Conservation (phyloP, 352 stramenopile genomes). For the Phytophthora fragariaefolia region DNA sequence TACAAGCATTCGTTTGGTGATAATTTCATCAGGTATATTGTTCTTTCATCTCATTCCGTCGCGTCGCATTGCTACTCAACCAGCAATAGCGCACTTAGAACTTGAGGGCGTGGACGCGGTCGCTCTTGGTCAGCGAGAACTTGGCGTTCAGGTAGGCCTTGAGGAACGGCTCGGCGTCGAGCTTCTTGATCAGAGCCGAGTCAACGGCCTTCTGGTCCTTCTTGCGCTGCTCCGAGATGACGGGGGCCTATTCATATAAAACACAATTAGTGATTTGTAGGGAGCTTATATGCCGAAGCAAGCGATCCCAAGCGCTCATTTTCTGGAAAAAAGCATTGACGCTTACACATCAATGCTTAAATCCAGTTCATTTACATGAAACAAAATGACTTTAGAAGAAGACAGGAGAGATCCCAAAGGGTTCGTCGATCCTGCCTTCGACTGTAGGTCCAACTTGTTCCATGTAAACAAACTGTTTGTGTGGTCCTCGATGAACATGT, state of each 20-base stretch:
- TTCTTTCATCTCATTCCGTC: slow-evolving; percentile 41
- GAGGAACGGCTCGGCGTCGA: slow-evolving; percentile 92
- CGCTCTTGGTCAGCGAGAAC: slow-evolving; percentile 98
- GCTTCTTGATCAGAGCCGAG: slow-evolving; percentile 86
- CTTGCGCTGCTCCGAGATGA: slow-evolving; percentile 98
- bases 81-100: slow-evolving; percentile 93
- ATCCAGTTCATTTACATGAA: slow-evolving; percentile 15
- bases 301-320: slow-evolving; percentile 93
- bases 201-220: slow-evolving; percentile 99
- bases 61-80: slow-evolving; percentile 25
- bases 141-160: slow-evolving; percentile 99
- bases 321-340: slow-evolving; percentile 18
- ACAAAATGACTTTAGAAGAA: not conserved
- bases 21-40: slow-evolving; percentile 77
- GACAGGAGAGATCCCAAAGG: slow-evolving; percentile 38
- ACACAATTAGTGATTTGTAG: slow-evolving; percentile 49
- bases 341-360: slow-evolving; percentile 1
- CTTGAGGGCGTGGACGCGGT: slow-evolving; percentile 98
- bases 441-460: no score
- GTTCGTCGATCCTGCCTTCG: slow-evolving; percentile 43
- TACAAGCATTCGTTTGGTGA: slow-evolving; percentile 21
- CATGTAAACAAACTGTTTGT: no score
- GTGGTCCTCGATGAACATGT: slow-evolving; percentile 22
- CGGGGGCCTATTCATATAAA: slow-evolving; percentile 64
- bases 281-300: slow-evolving; percentile 87